Conservation (phyloP, 495 filamentous ascomycete genomes). For the Venustampulla echinocandica region DNA sequence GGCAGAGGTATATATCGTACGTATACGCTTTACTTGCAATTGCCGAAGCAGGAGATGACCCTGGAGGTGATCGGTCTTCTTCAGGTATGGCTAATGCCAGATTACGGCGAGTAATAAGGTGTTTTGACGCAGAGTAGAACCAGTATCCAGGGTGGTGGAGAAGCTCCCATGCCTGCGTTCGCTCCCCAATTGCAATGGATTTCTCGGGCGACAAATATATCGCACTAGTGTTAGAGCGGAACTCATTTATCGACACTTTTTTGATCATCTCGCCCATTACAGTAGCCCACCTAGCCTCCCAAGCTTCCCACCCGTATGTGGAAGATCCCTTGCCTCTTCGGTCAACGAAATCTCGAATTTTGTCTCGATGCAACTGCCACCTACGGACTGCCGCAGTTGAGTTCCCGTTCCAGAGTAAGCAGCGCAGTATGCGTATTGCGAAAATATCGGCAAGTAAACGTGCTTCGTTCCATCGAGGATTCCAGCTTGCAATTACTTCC, state of each 20-base stretch:
- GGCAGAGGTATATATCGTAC: constrained; percentile 83
- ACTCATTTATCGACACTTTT: constrained; percentile 41
- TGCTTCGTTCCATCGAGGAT: constrained; percentile 75
- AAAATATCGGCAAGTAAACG: constrained; percentile 71
- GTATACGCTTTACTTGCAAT: constrained; percentile 57
- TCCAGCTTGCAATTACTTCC: constrained; percentile 80
- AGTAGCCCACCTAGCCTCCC: constrained; percentile 75
- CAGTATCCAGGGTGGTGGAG: constrained; percentile 88
- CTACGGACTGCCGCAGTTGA: constrained; percentile 64
- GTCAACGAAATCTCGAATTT: constrained; percentile 66
- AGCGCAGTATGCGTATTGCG: constrained; percentile 69
- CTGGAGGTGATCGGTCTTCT: constrained; percentile 62
- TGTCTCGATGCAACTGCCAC: constrained; percentile 65
- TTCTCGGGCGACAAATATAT: constrained; percentile 54
- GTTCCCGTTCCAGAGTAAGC: constrained; percentile 65
- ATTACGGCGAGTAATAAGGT: constrained; percentile 48
- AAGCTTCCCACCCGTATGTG: constrained; percentile 81
- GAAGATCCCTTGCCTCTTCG: constrained; percentile 71
- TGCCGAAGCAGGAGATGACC: constrained; percentile 57
- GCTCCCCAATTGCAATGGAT: constrained; percentile 49
- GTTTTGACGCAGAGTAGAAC: constrained; percentile 61
- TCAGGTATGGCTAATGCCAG: constrained; percentile 62
- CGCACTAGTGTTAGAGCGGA: constrained; percentile 21
- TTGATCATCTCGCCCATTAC: constrained; percentile 76
- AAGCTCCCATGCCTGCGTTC: constrained; percentile 64